A percentile compares a stretch with the other conserved stretches of the same genome.
These are phyloP conservation scores for Aspergillus sp. DNA, from an alignment of 2,329 filamentous ascomycete genomes.

Conservation along the genomic window DNA sequence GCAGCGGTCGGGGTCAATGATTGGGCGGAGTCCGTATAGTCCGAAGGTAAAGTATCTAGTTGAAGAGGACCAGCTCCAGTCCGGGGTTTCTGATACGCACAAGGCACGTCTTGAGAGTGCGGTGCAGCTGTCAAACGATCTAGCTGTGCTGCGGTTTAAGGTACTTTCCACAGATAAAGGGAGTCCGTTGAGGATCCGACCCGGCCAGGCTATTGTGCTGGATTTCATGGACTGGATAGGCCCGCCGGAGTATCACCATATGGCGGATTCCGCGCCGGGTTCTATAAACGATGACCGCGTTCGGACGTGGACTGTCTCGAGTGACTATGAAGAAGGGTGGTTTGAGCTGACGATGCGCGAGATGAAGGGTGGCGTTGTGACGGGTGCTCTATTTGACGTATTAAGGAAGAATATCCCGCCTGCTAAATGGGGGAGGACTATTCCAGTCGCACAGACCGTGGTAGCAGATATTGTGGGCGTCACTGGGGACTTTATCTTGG, in stretches of 20 bases:
- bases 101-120: not conserved
- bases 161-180: not conserved
- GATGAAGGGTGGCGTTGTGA: conserved; percentile 3
- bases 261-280: not conserved
- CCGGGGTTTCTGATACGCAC: not conserved
- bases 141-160: not conserved
- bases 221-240: conserved; percentile 9
- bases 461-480: not conserved
- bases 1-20: not conserved
- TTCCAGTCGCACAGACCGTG: not conserved
- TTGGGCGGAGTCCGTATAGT: not conserved
- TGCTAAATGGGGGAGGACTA: not conserved
- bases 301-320: conserved; percentile 6
- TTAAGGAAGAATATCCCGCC: not conserved
- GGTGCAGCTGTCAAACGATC: not conserved
- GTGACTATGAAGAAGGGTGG: not conserved
- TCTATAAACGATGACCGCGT: conserved; percentile 6
- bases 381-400: not conserved
- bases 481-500: not conserved
- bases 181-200: not conserved
- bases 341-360: conserved; percentile 9
- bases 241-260: conserved; percentile 1
- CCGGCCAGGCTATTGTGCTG: conserved; percentile 1
- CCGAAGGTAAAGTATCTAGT: not conserved
- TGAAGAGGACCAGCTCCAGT: not conserved